Evolutionary conservation across 371 early-diverging fungal species (phyloP), one percentile per base, ranked within the genome.

Genomic region (Coemansia linderi): DNA sequence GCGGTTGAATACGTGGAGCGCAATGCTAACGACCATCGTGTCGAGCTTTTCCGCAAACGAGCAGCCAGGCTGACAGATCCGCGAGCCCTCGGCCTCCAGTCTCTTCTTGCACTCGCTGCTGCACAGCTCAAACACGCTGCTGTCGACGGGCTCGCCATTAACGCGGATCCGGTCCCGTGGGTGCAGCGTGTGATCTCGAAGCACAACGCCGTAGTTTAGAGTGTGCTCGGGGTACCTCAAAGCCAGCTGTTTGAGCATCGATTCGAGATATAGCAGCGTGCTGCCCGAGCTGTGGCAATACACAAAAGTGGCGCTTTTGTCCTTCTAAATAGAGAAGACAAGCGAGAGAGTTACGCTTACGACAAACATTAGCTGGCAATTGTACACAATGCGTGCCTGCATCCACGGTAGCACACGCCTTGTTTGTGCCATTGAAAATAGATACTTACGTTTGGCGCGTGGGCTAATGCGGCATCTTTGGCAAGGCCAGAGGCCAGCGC

Each of bases 161-260:
- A 77, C 52, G 27, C 66, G 61, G 22, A 77, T 65, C 31, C 73
- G 65, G 60, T 46, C 50, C 33, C 58, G 66, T 7, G 66, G 61
- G 5, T 58, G 54, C 69, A 69, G 36, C 31, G 61, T 63, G 46
- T 54, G 61, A 24, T 69, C 74, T 60, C 66, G 50, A 29, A 69
- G 57, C 1, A 77, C 39, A 17, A 69, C 63, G 41, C 77, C 77
- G 44, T 63, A 77, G 63, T 43, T 54, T 74, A 66, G 69, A 10
- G 40, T 40, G 37, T 29, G 38, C n/a, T 73, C 54, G 3, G 70
- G 17, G 13, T 61, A 24, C 43, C 37, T 61, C 17, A 29, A 43
- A 17, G 60, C 24, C 29, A 77, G 69, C 61, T 77, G 73, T 15
- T 31, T 56, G 3, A 77, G 63, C 69, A 73, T 73, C 3, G 77